Evolutionary conservation across 1,284 basidiomycete species (phyloP).

Genomic region (Bjerkandera adusta): DNA sequence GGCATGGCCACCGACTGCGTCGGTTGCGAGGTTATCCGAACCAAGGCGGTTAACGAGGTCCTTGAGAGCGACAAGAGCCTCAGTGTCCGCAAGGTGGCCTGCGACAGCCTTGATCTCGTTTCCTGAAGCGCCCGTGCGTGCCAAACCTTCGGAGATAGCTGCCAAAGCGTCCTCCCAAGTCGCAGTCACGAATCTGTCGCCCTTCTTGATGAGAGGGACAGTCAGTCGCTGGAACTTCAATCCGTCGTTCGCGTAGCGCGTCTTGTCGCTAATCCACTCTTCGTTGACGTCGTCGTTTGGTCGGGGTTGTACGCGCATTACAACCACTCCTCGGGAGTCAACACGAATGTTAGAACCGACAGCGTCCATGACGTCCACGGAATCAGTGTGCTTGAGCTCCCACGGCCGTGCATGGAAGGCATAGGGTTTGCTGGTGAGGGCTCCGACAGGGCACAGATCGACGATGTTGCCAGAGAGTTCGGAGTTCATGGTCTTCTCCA

Average conservation of each 20-base stretch:
- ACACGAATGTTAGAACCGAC: conserved; percentile 97
- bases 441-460: conserved; percentile 97
- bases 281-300: conserved; percentile 99
- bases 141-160: conserved; percentile 79
- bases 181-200: conserved; percentile 89
- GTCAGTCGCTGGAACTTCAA: conserved; percentile 95
- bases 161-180: conserved; percentile 92
- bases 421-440: conserved; percentile 97
- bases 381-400: conserved; percentile 99
- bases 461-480: conserved; percentile 98
- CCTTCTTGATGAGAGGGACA: conserved; percentile 87
- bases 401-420: conserved; percentile 97
- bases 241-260: conserved; percentile 95
- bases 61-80: conserved; percentile 91
- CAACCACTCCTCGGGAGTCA: conserved; percentile 93
- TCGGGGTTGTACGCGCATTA: conserved; percentile 96
- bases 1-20: conserved; percentile 67
- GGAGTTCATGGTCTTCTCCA: conserved; percentile 96
- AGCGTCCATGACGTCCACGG: conserved; percentile 97
- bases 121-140: conserved; percentile 80
- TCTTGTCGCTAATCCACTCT: conserved; percentile 99
- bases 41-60: conserved; percentile 93
- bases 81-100: conserved; percentile 92
- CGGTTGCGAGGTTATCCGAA: conserved; percentile 91
- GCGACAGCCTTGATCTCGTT: conserved; percentile 97